Base-by-base conservation (phyloP, 2,329 filamentous ascomycete species). In the Rutstroemia sp. region DNA sequence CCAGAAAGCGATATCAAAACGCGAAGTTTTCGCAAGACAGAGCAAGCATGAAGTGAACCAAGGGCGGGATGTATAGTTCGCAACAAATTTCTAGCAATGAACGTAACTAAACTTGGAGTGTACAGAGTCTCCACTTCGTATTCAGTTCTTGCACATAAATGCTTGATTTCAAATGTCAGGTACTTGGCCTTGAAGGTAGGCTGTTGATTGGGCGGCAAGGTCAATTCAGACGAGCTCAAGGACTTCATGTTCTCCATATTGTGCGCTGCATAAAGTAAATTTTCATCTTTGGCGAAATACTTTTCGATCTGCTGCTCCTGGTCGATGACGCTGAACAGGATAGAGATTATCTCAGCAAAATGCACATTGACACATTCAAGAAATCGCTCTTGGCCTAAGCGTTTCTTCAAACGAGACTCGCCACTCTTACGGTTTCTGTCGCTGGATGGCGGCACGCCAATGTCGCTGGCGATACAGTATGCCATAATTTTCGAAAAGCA, bases 41-140 rank as follows among this genome's bases (percentile, higher is more conserved):
- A 87, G 68, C 90, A 94, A 39, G 89, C 87, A 70, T 96, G 88
- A 5, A 96, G 75, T 19, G 94, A 88, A 0, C 94, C 95, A 5
- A 97, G 75, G 0, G 91, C 88, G 19, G 87, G 81, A 65, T 95
- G 86, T 17, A 96, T 86, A 1, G 85, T 86, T 68, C 90, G 87
- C 54, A 99, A 75, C 2, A 99, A 78, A 60, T 81, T 86, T 51
- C 95, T 83, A 53, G 88, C 83, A 25, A 95, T 80, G 57, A 84
- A 87, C 0, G 86, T 81, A 51, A 91, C 84, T 42, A 92, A 74
- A 3, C 87, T 79, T 5, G 90, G 82, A 0, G 84, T 89, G 88
- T 90, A 96, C 12, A 95, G 77, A 5, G 71, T 78, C 52, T 74
- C 73, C 41, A 83, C 72, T 48, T 90, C 81, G 62, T 83, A 83